phyloP scores from a whole-genome alignment of 179 eudicot species.

The Nepenthes alata region DNA sequence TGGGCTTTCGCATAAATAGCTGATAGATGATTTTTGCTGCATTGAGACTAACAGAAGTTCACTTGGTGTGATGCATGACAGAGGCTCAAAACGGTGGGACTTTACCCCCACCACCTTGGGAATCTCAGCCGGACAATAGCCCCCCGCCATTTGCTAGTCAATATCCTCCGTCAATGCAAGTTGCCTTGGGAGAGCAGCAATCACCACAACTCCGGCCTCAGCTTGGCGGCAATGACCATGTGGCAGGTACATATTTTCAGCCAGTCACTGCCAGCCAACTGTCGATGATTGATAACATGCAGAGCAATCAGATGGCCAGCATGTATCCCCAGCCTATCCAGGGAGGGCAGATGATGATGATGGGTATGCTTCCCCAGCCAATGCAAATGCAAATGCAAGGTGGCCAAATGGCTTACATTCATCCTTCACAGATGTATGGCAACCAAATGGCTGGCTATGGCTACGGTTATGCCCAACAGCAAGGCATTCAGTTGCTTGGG shows the following conservation, averaged over 20 bases:
- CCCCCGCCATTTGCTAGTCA: slow-evolving; percentile 29
- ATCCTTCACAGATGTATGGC: slow-evolving; percentile 60
- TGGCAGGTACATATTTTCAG: slow-evolving; percentile 36
- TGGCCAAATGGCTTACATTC: slow-evolving; percentile 43
- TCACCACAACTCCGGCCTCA: slow-evolving; percentile 35
- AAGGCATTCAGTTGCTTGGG: slow-evolving; percentile 48
- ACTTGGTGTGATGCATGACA: slow-evolving; percentile 12
- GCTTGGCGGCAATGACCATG: slow-evolving; percentile 35
- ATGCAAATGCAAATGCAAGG: slow-evolving; percentile 16
- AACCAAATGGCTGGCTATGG: slow-evolving; percentile 64
- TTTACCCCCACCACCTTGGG: slow-evolving; percentile 97
- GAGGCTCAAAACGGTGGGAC: slow-evolving; percentile 48
- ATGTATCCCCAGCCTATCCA: slow-evolving; percentile 41
- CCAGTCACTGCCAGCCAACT: slow-evolving; percentile 40
- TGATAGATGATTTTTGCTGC: neutral
- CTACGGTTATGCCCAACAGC: slow-evolving; percentile 36
- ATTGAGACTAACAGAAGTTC: neutral
- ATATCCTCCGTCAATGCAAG: slow-evolving; percentile 33
- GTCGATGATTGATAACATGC: slow-evolving; percentile 25
- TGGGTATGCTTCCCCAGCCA: slow-evolving; percentile 37
- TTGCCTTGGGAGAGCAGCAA: slow-evolving; percentile 18
- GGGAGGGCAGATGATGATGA: slow-evolving; percentile 38
- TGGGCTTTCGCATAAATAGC: neutral
- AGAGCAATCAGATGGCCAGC: slow-evolving; percentile 25
- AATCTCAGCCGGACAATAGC: slow-evolving; percentile 43